Conservation (phyloP, 306 rosid species). For the Vigna radiata region DNA sequence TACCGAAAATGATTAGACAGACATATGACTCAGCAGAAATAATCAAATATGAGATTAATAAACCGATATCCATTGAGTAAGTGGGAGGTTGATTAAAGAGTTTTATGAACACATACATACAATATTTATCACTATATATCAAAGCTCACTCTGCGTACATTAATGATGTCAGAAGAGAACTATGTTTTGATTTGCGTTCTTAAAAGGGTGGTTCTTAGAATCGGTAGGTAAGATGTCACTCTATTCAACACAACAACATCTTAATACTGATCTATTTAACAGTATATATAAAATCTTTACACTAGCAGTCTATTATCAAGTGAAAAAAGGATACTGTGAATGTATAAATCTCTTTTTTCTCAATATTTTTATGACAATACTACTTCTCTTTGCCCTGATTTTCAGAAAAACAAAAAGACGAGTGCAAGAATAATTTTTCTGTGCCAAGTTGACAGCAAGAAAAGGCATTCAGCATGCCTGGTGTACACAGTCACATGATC, state of each 20-base stretch:
- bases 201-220: conserved; percentile 28
- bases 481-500: background rate
- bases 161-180: conserved; percentile 32
- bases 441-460: conserved; percentile 15
- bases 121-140: conserved; percentile 4
- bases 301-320: no score
- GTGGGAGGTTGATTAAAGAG: background rate
- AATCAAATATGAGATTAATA: no score
- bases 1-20: conserved; percentile 44
- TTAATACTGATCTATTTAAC: background rate
- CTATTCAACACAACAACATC: conserved; percentile 25
- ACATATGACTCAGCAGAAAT: background rate
- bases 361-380: no score
- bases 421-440: background rate
- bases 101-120: background rate
- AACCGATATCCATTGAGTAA: background rate
- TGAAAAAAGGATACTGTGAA: no score
- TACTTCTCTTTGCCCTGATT: background rate
- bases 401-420: background rate
- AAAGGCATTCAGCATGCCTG: conserved; percentile 12
- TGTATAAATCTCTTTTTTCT: no score
- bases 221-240: conserved; percentile 51
- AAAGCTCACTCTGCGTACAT: background rate
- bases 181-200: conserved; percentile 18
- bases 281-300: background rate